Base-by-base conservation (phyloP, 306 rosid genomes). In the Cucurbita maxima region DNA sequence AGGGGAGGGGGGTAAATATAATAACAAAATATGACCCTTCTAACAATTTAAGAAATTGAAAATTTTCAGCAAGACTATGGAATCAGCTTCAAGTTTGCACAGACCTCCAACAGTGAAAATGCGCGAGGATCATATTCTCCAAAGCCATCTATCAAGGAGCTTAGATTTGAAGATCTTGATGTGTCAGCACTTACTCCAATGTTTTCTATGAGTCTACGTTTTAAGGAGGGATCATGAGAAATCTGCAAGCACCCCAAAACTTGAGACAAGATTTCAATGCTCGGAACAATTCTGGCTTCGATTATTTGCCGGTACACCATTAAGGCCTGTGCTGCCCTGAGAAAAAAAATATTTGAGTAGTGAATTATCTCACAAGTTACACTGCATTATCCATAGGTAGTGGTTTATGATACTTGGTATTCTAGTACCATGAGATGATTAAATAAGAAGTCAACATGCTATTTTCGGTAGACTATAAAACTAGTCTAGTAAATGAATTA, bases 91-190 rank as follows among this genome's bases (percentile, higher is more conserved):
- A 60, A 73, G 79, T 76, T 59, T 81, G 71, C 53, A 81, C 94
- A 77, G 75, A 94, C 99, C 99, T 91, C 95, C 51, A 90, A 85
- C 78, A 94, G 81, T 44, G 99, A 90, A 79, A 86, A 91, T 44
- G 84, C 92, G 34, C 99, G 96, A 71, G 96, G 90, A 79, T 94
- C 99, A 71, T 87, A 91, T 89, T 89, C 95, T 74, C 97, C 95
- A 84, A 94, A 94, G 64, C 97, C 99, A 79, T 89, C 87, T 71
- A 94, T 73, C 82, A 94, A 79, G 67, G 99, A 89, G 80, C 80
- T 78, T 76, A 91, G 92, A 78, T 81, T 87, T 80, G 96, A 83
- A 63, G 60, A 69, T 79, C 78, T 77, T 58, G 95, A 84, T 73
- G 72, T 22, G 66, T 83, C 87, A 34, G 76, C 82, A 76, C 68